Conservation (phyloP, 2,329 filamentous ascomycete species). For the Beauveria caledonica region DNA sequence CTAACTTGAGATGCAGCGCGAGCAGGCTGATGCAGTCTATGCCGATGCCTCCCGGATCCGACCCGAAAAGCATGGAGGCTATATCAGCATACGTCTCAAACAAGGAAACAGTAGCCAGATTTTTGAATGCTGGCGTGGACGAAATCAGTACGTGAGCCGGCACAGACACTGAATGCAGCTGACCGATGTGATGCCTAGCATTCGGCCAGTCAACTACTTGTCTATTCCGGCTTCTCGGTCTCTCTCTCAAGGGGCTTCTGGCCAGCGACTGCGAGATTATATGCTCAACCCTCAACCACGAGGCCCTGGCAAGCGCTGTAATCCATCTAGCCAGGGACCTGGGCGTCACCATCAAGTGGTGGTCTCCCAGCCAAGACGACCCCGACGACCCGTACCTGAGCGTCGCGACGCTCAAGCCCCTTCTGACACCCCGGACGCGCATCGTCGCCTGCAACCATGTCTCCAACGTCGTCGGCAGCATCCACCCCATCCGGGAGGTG, state of each 20-base stretch:
- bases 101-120: neutral
- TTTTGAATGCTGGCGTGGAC: neutral
- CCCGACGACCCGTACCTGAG: neutral
- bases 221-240: neutral
- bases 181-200: neutral
- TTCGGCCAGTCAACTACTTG: neutral
- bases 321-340: neutral
- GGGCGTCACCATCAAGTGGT: neutral
- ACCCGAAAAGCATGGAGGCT: neutral
- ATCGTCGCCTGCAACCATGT: constrained; percentile 64
- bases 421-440: constrained; percentile 54
- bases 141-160: neutral
- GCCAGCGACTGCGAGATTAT: neutral
- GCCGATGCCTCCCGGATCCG: neutral
- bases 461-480: constrained; percentile 62
- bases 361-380: neutral
- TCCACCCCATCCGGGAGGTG: constrained; percentile 21
- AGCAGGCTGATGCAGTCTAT: constrained; percentile 11
- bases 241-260: neutral
- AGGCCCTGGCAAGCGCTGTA: neutral
- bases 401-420: constrained; percentile 6
- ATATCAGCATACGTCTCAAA: neutral
- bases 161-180: neutral
- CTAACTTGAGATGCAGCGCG: neutral
- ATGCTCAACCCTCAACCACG: neutral